Percentiles rank a stretch among this genome's conserved stretches.
phyloP scores from a whole-genome alignment of 768 basidiomycete species.

The Lactarius akahatsu region DNA sequence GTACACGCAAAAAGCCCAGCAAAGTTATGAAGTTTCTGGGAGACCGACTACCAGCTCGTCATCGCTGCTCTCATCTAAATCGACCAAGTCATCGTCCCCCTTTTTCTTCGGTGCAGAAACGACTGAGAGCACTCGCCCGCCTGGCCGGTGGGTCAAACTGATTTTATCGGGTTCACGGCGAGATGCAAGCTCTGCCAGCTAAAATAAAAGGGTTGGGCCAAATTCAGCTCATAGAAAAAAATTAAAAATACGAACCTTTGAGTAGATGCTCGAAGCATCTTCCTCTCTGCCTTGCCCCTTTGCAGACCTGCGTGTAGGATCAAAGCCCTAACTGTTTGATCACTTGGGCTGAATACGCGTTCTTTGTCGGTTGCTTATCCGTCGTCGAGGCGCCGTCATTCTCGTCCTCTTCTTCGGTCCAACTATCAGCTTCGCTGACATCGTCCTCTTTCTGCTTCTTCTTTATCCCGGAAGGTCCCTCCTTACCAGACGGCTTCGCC shows the following conservation, averaged over 20 bases:
- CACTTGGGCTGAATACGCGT: conserved; percentile 61
- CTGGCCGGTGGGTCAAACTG: conserved; percentile 60
- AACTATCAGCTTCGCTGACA: conserved; percentile 13
- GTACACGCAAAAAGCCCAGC: background rate
- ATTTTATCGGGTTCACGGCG: conserved; percentile 53
- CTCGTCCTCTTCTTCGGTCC: conserved; percentile 30
- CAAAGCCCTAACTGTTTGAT: conserved; percentile 78
- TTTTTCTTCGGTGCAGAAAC: conserved; percentile 43
- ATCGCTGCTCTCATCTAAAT: conserved; percentile 34
- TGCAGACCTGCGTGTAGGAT: conserved; percentile 63
- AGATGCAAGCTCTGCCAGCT: conserved; percentile 60
- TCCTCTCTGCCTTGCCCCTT: conserved; percentile 42
- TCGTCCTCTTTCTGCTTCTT: conserved; percentile 29
- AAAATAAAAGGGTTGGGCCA: background rate
- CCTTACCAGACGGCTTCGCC: conserved; percentile 29
- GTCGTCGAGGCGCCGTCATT: background rate
- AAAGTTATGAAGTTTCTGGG: background rate
- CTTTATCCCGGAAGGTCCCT: conserved; percentile 23
- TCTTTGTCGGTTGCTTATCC: conserved; percentile 37
- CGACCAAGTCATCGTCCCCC: conserved; percentile 27
- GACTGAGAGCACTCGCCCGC: conserved; percentile 62
- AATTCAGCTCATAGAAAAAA: background rate
- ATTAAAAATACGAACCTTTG: conserved; percentile 50
- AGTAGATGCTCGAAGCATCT: conserved; percentile 40
- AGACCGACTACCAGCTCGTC: conserved; percentile 16